These are phyloP conservation scores for Annulohypoxylon truncatum DNA, from an alignment of 2,329 filamentous ascomycete species.

Conservation along the genomic window DNA sequence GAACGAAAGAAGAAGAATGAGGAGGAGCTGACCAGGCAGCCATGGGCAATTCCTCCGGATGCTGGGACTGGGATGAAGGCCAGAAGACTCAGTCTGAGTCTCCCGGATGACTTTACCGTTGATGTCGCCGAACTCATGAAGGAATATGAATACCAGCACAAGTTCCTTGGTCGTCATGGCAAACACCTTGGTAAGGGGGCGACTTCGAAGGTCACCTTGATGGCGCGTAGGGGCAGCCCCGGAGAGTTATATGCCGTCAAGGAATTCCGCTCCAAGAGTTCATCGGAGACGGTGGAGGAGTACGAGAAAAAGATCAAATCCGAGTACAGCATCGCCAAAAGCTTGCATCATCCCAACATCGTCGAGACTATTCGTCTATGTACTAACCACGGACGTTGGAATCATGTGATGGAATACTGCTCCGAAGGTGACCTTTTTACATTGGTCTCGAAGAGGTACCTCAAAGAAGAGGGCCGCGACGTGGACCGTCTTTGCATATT, in stretches of 20 bases:
- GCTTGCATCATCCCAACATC: constrained; percentile 86
- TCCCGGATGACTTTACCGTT: constrained; percentile 80
- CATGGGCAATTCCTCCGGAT: constrained; percentile 72
- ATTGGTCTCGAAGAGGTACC: constrained; percentile 77
- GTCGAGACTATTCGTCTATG: constrained; percentile 83
- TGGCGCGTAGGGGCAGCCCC: constrained; percentile 75
- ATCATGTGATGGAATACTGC: constrained; percentile 95
- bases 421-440: constrained; percentile 82
- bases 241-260: constrained; percentile 84
- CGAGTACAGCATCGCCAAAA: constrained; percentile 89
- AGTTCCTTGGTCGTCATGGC: constrained; percentile 76
- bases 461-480: constrained; percentile 71
- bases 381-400: constrained; percentile 80
- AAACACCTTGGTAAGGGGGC: constrained; percentile 85
- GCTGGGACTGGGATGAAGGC: constrained; percentile 81
- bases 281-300: constrained; percentile 75
- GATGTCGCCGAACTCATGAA: constrained; percentile 75
- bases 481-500: constrained; percentile 84
- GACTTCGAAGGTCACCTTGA: constrained; percentile 83
- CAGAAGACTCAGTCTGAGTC: constrained; percentile 77
- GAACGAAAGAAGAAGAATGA: constrained; percentile 48
- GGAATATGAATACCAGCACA: constrained; percentile 77
- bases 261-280: constrained; percentile 81
- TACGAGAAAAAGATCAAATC: constrained; percentile 92
- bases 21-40: constrained; percentile 58